Base-by-base conservation (phyloP, 2,329 filamentous ascomycete genomes). In the Fusarium avenaceum region DNA sequence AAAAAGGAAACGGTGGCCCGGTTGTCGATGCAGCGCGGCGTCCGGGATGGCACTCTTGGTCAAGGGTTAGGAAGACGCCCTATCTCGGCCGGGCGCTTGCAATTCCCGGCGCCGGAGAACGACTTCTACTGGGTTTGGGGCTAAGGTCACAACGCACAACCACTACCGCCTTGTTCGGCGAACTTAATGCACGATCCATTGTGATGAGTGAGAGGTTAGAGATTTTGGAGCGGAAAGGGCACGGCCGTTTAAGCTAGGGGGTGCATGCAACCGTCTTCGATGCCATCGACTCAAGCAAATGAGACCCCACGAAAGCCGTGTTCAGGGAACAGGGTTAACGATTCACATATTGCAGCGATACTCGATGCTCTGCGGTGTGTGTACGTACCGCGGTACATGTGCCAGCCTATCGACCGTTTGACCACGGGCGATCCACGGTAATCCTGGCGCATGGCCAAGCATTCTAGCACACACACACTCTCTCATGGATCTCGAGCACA, bases 381-480 rank as follows among this genome's bases (percentile, higher is more conserved):
- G 33, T 62, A 62, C 38, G 28, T 58, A 38, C 24, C 33, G 15
- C 15, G 8, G 33, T 44, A 17, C 19, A 54, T 32, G 44, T 57
- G 39, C 63, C 57, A 49, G 64, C 54, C 63, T 63, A 70, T 73
- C 60, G 73, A 74, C 71, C 72, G 73, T 75, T 72, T 75, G 70
- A 71, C 70, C 68, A 67, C 70, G 65, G 70, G 72, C 63, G 72
- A 73, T 72, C 72, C 72, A 72, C 65, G 65, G 61, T 56, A 38
- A 73, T 72, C 68, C 70, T 70, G 66, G 72, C 49, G 58, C 61
- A 69, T 60, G 52, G 67, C 64, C 62, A 72, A 71, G 65, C 53
- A 68, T 72, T 65, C 59, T 64, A 53, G 45, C 56, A 66, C 57
- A 60, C 70, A 69, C 70, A 62, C 24, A 2, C 24, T 24, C 65